These are phyloP conservation scores for Pseudoneurospora amorphoporcata DNA, from an alignment of 495 filamentous ascomycete genomes.

Conservation along the genomic window DNA sequence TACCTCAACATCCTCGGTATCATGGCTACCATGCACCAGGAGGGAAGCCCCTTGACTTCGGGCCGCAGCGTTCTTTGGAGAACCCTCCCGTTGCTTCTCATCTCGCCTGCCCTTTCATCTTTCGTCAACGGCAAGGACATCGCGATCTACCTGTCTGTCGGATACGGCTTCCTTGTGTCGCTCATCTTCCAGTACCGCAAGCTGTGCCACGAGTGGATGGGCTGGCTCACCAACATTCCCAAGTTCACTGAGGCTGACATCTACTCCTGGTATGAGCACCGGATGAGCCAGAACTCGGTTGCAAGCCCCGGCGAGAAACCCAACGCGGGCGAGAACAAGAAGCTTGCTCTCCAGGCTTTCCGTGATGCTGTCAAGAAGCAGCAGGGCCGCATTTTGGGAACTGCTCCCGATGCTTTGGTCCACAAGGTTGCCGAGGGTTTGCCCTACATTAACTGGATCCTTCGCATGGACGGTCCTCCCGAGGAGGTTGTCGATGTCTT, in stretches of 20 bases:
- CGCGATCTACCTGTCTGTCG: slow-evolving; percentile 36
- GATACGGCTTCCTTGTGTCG: slow-evolving; percentile 35
- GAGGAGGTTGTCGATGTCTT: slow-evolving; percentile 5
- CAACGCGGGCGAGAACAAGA: slow-evolving; percentile 1
- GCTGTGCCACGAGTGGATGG: slow-evolving; percentile 41
- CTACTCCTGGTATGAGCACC: slow-evolving; percentile 33
- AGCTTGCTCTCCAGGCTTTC: slow-evolving; percentile 9
- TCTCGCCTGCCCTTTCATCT: slow-evolving; percentile 38
- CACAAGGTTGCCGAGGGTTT: slow-evolving; percentile 8
- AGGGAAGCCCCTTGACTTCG: slow-evolving; percentile 16
- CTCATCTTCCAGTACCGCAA: slow-evolving; percentile 36
- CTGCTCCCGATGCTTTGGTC: slow-evolving; percentile 1
- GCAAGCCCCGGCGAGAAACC: not conserved
- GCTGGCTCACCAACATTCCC: slow-evolving; percentile 38
- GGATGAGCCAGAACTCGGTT: slow-evolving; percentile 1
- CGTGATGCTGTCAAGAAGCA: slow-evolving; percentile 2
- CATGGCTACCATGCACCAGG: slow-evolving; percentile 23
- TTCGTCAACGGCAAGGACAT: slow-evolving; percentile 36
- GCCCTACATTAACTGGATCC: slow-evolving; percentile 20
- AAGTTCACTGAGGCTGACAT: slow-evolving; percentile 40
- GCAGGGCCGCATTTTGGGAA: not conserved
- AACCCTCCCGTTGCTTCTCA: slow-evolving; percentile 37
- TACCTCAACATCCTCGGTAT: slow-evolving; percentile 40
- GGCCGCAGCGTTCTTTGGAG: slow-evolving; percentile 28
- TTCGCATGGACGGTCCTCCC: slow-evolving; percentile 4